Conservation (phyloP, 148 eudicot species). For the Nyssa sinensis region DNA sequence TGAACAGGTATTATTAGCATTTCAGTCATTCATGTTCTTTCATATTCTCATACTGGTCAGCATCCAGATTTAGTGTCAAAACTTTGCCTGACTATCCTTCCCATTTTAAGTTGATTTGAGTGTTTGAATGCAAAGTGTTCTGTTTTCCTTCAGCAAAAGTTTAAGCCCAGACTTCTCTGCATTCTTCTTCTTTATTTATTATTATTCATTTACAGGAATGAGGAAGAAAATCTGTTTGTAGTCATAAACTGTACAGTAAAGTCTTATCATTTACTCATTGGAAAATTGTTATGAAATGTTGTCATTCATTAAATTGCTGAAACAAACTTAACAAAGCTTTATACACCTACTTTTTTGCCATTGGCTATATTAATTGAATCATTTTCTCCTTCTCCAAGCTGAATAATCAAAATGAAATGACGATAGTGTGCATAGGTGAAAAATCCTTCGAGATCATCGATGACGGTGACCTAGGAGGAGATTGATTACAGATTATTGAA, state of each 20-base stretch:
- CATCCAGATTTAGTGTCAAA: background rate
- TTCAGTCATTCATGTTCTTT: background rate
- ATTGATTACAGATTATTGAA: too few relatives aligned
- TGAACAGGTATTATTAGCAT: constrained; percentile 66
- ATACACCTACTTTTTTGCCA: background rate
- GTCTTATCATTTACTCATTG: background rate
- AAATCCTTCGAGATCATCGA: too few relatives aligned
- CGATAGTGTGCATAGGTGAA: too few relatives aligned
- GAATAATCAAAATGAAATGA: background rate
- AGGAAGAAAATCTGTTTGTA: background rate
- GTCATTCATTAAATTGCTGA: background rate
- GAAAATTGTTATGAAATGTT: background rate
- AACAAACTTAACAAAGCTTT: background rate
- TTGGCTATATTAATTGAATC: background rate
- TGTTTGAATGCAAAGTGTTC: background rate
- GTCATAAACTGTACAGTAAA: background rate
- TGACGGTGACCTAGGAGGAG: too few relatives aligned
- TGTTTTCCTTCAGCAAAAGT: background rate
- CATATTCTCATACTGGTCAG: background rate
- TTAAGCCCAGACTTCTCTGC: background rate
- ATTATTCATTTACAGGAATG: background rate
- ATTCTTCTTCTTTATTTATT: background rate
- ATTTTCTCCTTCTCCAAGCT: background rate
- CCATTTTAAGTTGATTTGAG: background rate
- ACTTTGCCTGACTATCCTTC: background rate